Evolutionary conservation across 768 basidiomycete species (phyloP).

Genomic region (Auriculariales sp.): DNA sequence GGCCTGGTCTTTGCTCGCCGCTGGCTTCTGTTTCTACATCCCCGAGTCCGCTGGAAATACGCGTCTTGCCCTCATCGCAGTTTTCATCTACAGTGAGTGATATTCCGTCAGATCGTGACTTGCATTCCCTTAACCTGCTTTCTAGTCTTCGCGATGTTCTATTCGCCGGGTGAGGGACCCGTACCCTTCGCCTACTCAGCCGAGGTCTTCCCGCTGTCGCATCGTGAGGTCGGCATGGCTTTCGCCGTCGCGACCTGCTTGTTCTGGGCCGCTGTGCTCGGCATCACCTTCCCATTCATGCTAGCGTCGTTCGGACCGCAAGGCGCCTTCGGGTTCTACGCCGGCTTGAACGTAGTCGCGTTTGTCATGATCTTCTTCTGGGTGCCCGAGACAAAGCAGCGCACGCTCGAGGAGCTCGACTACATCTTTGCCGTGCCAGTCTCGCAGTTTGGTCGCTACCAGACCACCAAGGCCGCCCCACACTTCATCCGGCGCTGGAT

Average conservation of each 20-base stretch:
- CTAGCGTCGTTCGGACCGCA: slow-evolving; percentile 46
- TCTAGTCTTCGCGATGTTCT: slow-evolving; percentile 1
- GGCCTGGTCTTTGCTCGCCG: slow-evolving; percentile 59
- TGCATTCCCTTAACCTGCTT: not conserved
- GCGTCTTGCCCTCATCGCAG: slow-evolving; percentile 25
- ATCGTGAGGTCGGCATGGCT: slow-evolving; percentile 57
- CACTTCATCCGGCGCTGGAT: slow-evolving; percentile 33
- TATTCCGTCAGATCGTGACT: not conserved
- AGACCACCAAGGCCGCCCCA: slow-evolving; percentile 29
- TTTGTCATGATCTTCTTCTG: slow-evolving; percentile 42
- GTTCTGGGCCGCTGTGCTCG: slow-evolving; percentile 40
- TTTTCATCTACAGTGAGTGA: not conserved
- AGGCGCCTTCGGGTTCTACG: slow-evolving; percentile 60
- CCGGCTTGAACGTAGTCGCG: slow-evolving; percentile 33
- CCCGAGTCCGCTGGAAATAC: slow-evolving; percentile 17
- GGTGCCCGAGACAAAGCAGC: slow-evolving; percentile 28
- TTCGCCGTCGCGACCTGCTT: slow-evolving; percentile 40
- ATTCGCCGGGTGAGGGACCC: slow-evolving; percentile 22
- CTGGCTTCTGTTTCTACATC: slow-evolving; percentile 58
- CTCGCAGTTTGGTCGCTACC: slow-evolving; percentile 28
- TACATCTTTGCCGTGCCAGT: slow-evolving; percentile 38
- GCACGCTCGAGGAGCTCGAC: slow-evolving; percentile 13
- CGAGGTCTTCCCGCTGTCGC: slow-evolving; percentile 16
- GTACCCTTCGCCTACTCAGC: slow-evolving; percentile 18
- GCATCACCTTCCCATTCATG: slow-evolving; percentile 59